Evolutionary conservation across 306 rosid species (phyloP).

Genomic region (Ochetophila trinervis): DNA sequence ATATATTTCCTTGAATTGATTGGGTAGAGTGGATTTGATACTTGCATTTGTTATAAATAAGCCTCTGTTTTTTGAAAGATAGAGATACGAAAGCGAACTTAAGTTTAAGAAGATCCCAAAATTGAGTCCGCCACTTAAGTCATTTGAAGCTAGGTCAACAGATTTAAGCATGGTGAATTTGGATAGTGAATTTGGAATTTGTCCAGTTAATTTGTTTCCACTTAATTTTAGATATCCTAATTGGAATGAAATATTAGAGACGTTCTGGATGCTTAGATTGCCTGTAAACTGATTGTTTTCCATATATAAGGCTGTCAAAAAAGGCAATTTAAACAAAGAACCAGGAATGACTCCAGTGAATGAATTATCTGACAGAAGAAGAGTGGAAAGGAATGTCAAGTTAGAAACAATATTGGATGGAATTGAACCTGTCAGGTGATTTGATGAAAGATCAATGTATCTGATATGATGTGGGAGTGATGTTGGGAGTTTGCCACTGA

Average conservation of each 20-base stretch:
- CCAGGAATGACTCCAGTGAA: constrained; percentile 6
- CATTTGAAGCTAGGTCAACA: not conserved
- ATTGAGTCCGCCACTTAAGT: not conserved
- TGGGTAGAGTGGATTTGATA: not conserved
- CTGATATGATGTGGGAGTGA: not conserved
- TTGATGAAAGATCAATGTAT: not conserved
- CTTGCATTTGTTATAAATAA: not conserved
- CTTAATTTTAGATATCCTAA: not conserved
- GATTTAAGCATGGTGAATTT: not conserved
- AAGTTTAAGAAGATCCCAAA: not conserved
- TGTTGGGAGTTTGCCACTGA: constrained; percentile 4
- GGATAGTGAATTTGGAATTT: not conserved
- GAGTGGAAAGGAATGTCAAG: too few relatives aligned
- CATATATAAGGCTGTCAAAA: not conserved
- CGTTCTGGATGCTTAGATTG: not conserved
- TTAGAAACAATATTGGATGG: too few relatives aligned
- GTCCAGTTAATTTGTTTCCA: not conserved
- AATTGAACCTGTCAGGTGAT: too few relatives aligned
- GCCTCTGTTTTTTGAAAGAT: not conserved
- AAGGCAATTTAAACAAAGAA: constrained; percentile 6
- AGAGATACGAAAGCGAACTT: not conserved
- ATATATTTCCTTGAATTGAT: rapidly evolving
- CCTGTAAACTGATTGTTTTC: constrained; percentile 1
- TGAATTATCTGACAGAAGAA: not conserved
- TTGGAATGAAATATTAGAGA: not conserved